Percentiles rank a stretch among this genome's conserved stretches.
These are phyloP conservation scores for Aspergillus heteromorphus DNA, from an alignment of 495 filamentous ascomycete species.

Conservation along the genomic window DNA sequence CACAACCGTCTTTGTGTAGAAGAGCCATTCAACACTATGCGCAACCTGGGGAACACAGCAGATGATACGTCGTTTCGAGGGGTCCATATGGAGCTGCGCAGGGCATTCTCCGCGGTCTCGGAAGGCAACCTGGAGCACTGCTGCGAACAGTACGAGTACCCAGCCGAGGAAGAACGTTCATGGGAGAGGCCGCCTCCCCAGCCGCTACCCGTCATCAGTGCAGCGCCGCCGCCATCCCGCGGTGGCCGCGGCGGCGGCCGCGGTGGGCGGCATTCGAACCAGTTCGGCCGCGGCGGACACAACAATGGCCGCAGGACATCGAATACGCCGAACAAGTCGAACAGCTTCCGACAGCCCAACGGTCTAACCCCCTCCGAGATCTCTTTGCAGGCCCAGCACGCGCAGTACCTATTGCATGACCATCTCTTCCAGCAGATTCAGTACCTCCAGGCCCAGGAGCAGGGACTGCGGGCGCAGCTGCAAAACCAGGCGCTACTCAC, in stretches of 20 bases:
- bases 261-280: slow-evolving; percentile 51
- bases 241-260: slow-evolving; percentile 51
- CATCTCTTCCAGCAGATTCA: slow-evolving; percentile 60
- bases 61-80: slow-evolving; percentile 91
- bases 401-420: slow-evolving; percentile 50
- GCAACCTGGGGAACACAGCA: slow-evolving; percentile 96
- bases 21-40: slow-evolving; percentile 87
- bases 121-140: slow-evolving; percentile 71
- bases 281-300: slow-evolving; percentile 35
- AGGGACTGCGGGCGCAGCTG: slow-evolving; percentile 55
- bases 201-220: slow-evolving; percentile 54
- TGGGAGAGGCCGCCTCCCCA: slow-evolving; percentile 67
- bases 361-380: slow-evolving; percentile 34
- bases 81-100: slow-evolving; percentile 80
- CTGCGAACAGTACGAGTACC: slow-evolving; percentile 80
- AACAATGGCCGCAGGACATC: slow-evolving; percentile 50
- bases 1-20: slow-evolving; percentile 90
- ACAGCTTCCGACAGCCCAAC: slow-evolving; percentile 30
- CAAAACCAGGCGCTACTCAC: slow-evolving; percentile 54
- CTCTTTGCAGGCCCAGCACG: slow-evolving; percentile 45
- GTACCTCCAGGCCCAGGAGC: slow-evolving; percentile 59
- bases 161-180: slow-evolving; percentile 72
- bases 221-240: slow-evolving; percentile 43
- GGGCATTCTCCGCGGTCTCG: slow-evolving; percentile 76
- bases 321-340: slow-evolving; percentile 41